phyloP scores from a whole-genome alignment of 805 yeast species.

The Teunomyces pallodes region DNA sequence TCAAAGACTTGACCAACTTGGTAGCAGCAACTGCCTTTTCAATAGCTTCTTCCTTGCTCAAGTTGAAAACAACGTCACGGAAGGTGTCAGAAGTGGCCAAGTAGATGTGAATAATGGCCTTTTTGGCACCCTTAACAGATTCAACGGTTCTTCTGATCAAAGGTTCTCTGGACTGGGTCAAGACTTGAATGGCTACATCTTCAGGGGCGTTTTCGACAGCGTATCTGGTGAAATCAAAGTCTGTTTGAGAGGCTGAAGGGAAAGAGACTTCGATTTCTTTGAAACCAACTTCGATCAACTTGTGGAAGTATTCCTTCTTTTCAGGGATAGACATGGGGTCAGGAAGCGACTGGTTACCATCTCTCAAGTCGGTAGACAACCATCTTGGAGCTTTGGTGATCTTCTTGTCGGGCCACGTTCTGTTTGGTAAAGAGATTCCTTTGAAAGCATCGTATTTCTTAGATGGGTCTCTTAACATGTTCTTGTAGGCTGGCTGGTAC shows the following conservation, averaged over 20 bases:
- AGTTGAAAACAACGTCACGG: constrained; percentile 72
- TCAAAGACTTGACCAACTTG: constrained; percentile 60
- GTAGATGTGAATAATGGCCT: constrained; percentile 69
- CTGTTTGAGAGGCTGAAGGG: constrained; percentile 81
- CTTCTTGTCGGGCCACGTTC: constrained; percentile 69
- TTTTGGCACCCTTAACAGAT: constrained; percentile 67
- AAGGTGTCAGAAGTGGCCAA: constrained; percentile 74
- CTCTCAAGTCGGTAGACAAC: constrained; percentile 78
- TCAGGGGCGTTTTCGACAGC: constrained; percentile 78
- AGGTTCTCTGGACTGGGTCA: constrained; percentile 76
- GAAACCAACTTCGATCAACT: constrained; percentile 69
- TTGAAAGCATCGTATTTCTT: constrained; percentile 56
- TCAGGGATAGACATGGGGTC: constrained; percentile 79
- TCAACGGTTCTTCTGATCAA: constrained; percentile 73
- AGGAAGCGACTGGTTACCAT: constrained; percentile 78
- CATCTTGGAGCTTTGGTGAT: constrained; percentile 75
- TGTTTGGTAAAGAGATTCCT: constrained; percentile 54
- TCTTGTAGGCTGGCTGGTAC: constrained; percentile 16
- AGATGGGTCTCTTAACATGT: constrained; percentile 71
- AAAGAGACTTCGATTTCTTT: constrained; percentile 80
- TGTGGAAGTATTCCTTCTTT: constrained; percentile 72
- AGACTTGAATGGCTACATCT: constrained; percentile 70
- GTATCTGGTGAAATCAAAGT: constrained; percentile 75
- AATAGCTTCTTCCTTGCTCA: constrained; percentile 67
- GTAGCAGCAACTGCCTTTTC: constrained; percentile 71